phyloP scores from a whole-genome alignment of 352 stramenopile genomes.

The Pythium sp. region DNA sequence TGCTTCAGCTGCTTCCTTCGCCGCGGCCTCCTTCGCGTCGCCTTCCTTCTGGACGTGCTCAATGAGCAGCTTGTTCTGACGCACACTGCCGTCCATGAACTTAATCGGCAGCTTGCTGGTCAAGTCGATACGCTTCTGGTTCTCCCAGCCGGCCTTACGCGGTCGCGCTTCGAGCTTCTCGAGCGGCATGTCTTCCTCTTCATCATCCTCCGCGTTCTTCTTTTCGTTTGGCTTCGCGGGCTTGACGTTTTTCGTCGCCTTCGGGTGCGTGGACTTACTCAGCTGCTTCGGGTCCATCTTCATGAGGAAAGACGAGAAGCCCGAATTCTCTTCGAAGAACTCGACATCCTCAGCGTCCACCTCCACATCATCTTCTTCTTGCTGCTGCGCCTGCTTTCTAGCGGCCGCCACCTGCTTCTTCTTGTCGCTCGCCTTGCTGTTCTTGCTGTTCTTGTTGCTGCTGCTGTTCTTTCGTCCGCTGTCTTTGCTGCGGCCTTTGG shows the following conservation, averaged over 20 bases:
- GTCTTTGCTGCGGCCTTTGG: slow-evolving; percentile 16
- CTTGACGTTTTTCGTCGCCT: slow-evolving; percentile 23
- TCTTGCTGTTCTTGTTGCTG: slow-evolving; percentile 13
- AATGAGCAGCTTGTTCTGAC: slow-evolving; percentile 62
- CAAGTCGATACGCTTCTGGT: slow-evolving; percentile 51
- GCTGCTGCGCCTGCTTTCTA: slow-evolving; percentile 29
- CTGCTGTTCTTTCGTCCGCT: slow-evolving; percentile 24
- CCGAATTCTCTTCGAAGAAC: slow-evolving; percentile 73
- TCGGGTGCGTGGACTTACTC: slow-evolving; percentile 42
- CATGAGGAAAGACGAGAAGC: slow-evolving; percentile 70
- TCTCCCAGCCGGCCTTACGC: slow-evolving; percentile 61
- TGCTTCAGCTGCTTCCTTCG: slow-evolving; percentile 32
- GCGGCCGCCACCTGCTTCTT: slow-evolving; percentile 2
- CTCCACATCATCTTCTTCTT: slow-evolving; percentile 49
- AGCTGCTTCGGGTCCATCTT: slow-evolving; percentile 77
- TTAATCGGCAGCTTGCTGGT: slow-evolving; percentile 81
- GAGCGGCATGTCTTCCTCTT: slow-evolving; percentile 46
- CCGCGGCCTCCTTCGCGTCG: slow-evolving; percentile 20
- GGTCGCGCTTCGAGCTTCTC: slow-evolving; percentile 77
- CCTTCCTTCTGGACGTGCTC: slow-evolving; percentile 33
- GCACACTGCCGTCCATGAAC: slow-evolving; percentile 84
- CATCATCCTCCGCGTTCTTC: slow-evolving; percentile 10
- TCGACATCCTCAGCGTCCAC: slow-evolving; percentile 77
- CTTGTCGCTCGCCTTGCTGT: slow-evolving; percentile 8
- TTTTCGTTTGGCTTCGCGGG: slow-evolving; percentile 18